phyloP scores from a whole-genome alignment of 257 asterid species.

The Gentiana straminea region DNA sequence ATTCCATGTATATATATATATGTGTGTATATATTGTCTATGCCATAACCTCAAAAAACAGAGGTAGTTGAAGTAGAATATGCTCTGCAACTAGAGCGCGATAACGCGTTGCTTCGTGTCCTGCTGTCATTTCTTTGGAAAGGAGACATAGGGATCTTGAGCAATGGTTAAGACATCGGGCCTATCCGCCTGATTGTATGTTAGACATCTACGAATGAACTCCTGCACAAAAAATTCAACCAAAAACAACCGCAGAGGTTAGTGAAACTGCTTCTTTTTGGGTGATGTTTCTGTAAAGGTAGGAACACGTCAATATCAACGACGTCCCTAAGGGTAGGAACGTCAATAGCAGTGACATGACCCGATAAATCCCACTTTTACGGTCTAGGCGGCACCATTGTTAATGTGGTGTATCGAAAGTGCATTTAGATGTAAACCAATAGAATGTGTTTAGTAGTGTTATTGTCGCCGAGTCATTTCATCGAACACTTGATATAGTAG shows the following conservation, averaged over 20 bases:
- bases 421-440: too few species aligned
- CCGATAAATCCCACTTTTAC: too few species aligned
- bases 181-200: conserved; percentile 83
- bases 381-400: too few species aligned
- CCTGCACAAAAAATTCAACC: conserved; percentile 35
- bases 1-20: conserved; percentile 12
- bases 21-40: conserved; percentile 1
- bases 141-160: conserved; percentile 79
- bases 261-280: too few species aligned
- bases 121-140: conserved; percentile 60
- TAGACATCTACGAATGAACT: conserved; percentile 85
- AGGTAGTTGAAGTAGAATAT: not conserved
- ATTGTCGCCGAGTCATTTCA: too few species aligned
- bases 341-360: too few species aligned
- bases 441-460: too few species aligned
- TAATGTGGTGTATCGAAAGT: too few species aligned
- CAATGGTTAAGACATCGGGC: conserved; percentile 78
- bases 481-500: too few species aligned
- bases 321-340: too few species aligned
- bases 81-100: not conserved
- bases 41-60: conserved; percentile 9
- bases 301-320: too few species aligned
- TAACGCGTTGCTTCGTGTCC: not conserved
- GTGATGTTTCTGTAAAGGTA: too few species aligned
- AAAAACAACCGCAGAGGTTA: not conserved